phyloP scores from a whole-genome alignment of 257 asterid species.

The Solanum neorickii region DNA sequence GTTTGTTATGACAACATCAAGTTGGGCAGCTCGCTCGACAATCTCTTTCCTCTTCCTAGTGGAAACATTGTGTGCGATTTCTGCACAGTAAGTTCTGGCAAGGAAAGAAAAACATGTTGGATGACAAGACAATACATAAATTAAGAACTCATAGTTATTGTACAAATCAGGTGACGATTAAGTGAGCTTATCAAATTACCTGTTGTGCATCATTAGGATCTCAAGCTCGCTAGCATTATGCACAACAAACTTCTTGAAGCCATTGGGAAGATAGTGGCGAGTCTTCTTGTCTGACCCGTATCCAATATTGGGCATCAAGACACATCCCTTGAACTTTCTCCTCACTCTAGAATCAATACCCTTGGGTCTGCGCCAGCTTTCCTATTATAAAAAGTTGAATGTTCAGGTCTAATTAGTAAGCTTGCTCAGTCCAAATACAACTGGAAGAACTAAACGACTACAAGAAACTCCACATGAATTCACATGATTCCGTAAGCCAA shows the following conservation, averaged over 20 bases:
- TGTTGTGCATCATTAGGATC: conserved; percentile 73
- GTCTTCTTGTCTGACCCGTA: background rate
- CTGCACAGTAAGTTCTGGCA: conserved; percentile 57
- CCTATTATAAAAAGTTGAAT: conserved; percentile 7
- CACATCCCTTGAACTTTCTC: conserved; percentile 2
- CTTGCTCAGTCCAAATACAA: background rate
- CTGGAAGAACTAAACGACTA: background rate
- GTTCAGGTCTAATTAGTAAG: background rate
- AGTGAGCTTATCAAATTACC: conserved; percentile 6
- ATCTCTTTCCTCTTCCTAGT: conserved; percentile 63
- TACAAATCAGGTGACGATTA: accelerated
- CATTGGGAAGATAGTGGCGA: conserved; percentile 1
- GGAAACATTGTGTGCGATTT: conserved; percentile 62
- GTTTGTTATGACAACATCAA: conserved; percentile 65
- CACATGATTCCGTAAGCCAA: background rate
- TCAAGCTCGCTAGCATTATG: conserved; percentile 39
- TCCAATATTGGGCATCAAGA: background rate
- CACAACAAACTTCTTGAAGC: background rate
- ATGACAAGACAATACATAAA: background rate
- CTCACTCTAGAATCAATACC: conserved; percentile 54
- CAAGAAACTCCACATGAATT: background rate
- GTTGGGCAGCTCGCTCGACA: conserved; percentile 62
- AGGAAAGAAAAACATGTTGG: background rate
- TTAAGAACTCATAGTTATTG: too few species aligned
- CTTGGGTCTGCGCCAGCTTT: conserved; percentile 73